Evolutionary conservation across 768 basidiomycete genomes (phyloP), one percentile per base, ranked within the genome.

Genomic region (Amanita jacksonii): DNA sequence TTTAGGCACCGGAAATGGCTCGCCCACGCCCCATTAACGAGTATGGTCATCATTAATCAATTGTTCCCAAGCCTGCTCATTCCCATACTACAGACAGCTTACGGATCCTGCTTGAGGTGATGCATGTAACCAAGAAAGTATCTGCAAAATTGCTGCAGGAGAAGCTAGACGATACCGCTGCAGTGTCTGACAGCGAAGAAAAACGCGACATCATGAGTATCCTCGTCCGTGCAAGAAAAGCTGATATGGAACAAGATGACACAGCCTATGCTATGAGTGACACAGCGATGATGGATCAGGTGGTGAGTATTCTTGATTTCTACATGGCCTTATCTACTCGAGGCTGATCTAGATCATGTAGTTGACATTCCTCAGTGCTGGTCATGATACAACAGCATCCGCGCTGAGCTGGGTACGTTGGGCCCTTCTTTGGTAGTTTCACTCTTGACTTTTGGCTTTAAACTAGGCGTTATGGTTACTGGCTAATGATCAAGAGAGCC

Each of bases 121-220:
- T 71, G 69, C 57, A 68, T 48, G 55, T 58, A 31, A 73, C 74
- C 50, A 65, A 64, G 42, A 42, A 53, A 36, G 59, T 73, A 8
- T 69, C 70, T 1, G 49, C 49, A 5, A 31, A 46, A 16, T 73
- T 76, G 56, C 60, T 74, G 5, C 52, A 54, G 13, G 62, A 68
- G 47, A 69, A 69, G 51, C 60, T 67, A 50, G 49, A 45, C 4
- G 72, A 72, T 15, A 54, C 62, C 25, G 47, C 67, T 8, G 31
- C 52, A 8, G 45, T 56, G 8, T 61, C 62, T 4, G 72, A 72
- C 41, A 61, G 52, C 4, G 59, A 62, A 19, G 58, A 63, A 7
- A 73, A 74, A 52, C 61, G 63, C 38, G 73, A 76, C 59, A 70
- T 76, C 38, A 76, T 74, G 73, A 67, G 62, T 40, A 48, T 74